These are phyloP conservation scores for Phytophthora hybrid DNA, from an alignment of 352 stramenopile species.

Conservation along the genomic window DNA sequence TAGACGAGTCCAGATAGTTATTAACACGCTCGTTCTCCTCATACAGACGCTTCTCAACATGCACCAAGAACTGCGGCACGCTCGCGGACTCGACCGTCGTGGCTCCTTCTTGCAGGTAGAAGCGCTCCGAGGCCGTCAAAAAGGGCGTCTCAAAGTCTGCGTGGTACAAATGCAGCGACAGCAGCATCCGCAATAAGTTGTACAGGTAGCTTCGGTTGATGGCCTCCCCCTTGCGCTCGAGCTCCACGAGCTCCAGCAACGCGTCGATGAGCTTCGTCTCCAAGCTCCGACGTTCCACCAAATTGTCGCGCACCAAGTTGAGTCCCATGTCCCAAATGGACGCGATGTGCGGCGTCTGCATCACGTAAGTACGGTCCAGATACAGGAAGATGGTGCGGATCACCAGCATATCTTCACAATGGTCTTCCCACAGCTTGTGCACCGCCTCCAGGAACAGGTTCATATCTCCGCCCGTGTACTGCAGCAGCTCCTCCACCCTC, in stretches of 20 bases:
- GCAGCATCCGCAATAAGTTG: conserved; percentile 85
- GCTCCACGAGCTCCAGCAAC: conserved; percentile 87
- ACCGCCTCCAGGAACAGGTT: conserved; percentile 81
- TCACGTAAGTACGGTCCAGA: conserved; percentile 91
- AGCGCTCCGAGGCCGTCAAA: conserved; percentile 85
- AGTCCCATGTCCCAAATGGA: conserved; percentile 95
- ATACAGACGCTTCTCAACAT: conserved; percentile 88
- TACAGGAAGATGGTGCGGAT: conserved; percentile 96
- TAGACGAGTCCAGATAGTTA: conserved; percentile 80
- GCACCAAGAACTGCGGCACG: conserved; percentile 87
- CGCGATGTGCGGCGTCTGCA: conserved; percentile 83
- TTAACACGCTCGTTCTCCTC: conserved; percentile 84
- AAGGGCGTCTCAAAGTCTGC: conserved; percentile 89
- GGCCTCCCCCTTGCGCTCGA: conserved; percentile 87
- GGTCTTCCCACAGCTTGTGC: conserved; percentile 88
- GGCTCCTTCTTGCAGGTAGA: conserved; percentile 87
- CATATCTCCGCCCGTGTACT: conserved; percentile 67
- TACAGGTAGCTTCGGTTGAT: conserved; percentile 88
- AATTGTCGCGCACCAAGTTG: conserved; percentile 66
- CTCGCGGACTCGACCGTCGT: conserved; percentile 62
- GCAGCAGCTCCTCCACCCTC: conserved; percentile 68
- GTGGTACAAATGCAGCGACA: conserved; percentile 88
- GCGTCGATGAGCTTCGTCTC: conserved; percentile 76
- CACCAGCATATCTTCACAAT: conserved; percentile 93
- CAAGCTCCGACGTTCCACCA: conserved; percentile 62